Evolutionary conservation across 2,329 filamentous ascomycete genomes (phyloP).

Genomic region (Alternaria postmessia): DNA sequence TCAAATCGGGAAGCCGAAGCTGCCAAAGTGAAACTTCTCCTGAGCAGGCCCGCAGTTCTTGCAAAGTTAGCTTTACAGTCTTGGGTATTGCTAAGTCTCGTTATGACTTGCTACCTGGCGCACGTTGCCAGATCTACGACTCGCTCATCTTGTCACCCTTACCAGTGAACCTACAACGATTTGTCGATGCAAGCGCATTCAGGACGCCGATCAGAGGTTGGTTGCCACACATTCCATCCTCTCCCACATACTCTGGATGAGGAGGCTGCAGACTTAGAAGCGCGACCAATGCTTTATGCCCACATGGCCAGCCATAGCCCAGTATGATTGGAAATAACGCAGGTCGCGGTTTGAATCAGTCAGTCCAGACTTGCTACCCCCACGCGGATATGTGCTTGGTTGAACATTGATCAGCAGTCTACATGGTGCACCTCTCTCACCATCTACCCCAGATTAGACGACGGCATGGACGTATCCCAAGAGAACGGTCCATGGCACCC

Average conservation of each 20-base stretch:
- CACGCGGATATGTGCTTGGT: slow-evolving; percentile 7
- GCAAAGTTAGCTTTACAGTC: neutral
- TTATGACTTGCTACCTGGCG: neutral
- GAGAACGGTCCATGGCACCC: slow-evolving; percentile 24
- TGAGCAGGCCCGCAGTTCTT: neutral
- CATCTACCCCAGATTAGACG: slow-evolving; percentile 14
- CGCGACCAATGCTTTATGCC: slow-evolving; percentile 6
- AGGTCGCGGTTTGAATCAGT: neutral
- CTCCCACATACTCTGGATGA: neutral
- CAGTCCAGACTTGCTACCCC: slow-evolving; percentile 6
- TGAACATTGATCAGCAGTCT: slow-evolving; percentile 2
- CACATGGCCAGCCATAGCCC: slow-evolving; percentile 1
- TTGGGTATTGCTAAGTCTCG: neutral
- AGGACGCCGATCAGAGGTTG: neutral
- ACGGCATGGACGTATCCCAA: slow-evolving; percentile 16
- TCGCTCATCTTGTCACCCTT: neutral
- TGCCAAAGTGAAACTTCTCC: neutral
- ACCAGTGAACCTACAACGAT: neutral
- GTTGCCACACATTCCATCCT: neutral
- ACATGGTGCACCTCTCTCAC: neutral
- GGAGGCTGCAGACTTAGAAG: neutral
- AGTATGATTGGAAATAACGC: neutral
- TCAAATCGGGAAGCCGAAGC: neutral
- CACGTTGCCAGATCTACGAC: neutral
- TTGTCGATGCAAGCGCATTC: neutral